These are phyloP conservation scores for Colletotrichum sp. DNA, from an alignment of 2,329 filamentous ascomycete genomes.

Conservation along the genomic window DNA sequence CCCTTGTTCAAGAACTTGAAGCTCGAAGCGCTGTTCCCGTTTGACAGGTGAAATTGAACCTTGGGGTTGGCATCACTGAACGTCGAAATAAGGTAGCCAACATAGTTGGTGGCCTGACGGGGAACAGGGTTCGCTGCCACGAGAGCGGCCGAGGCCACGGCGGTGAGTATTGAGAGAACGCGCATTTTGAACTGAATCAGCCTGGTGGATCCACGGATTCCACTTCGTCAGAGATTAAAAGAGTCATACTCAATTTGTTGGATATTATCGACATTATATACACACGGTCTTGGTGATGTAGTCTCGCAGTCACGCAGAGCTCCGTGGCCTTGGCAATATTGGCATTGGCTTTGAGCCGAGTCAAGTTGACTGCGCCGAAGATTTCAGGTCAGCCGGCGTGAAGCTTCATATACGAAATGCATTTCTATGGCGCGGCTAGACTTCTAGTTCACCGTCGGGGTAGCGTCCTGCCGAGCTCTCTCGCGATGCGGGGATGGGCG, in stretches of 20 bases:
- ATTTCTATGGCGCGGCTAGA: conserved; percentile 13
- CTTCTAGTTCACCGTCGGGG: neutral
- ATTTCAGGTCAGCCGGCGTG: neutral
- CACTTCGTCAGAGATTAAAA: neutral
- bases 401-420: neutral
- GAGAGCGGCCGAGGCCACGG: neutral
- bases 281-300: neutral
- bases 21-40: conserved; percentile 33
- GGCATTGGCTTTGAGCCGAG: neutral
- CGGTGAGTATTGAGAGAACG: neutral
- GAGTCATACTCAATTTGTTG: neutral
- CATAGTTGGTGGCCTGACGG: conserved; percentile 23
- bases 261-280: neutral
- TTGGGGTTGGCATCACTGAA: conserved; percentile 36
- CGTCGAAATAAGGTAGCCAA: conserved; percentile 40
- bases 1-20: conserved; percentile 37
- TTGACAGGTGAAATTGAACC: conserved; percentile 37
- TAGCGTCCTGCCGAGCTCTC: conserved; percentile 2
- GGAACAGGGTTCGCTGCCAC: neutral
- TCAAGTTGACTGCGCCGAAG: neutral
- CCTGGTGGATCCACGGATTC: neutral
- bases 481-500: neutral
- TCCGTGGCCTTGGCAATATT: neutral
- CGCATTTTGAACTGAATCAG: neutral
- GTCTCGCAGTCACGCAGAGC: neutral